These are phyloP conservation scores for Dillenia suffruticosa DNA, from an alignment of 164 flowering plant species.

Conservation along the genomic window DNA sequence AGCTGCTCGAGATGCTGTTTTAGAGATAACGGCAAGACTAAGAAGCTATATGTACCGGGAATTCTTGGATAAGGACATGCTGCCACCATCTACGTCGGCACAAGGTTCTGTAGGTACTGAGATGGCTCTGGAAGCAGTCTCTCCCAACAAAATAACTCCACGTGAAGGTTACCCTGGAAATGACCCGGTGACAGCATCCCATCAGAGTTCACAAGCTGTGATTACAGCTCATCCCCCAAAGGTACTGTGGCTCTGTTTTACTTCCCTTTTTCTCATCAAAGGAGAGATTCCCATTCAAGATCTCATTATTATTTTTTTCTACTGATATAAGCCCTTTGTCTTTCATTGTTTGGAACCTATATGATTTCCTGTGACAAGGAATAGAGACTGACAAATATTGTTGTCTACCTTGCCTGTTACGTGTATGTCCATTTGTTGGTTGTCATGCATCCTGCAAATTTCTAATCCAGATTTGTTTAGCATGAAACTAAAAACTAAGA, in stretches of 20 bases:
- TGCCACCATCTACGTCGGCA: constrained; percentile 27
- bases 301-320: no score
- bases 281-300: no score
- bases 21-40: constrained; percentile 78
- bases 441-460: no score
- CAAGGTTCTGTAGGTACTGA: constrained; percentile 29
- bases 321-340: no score
- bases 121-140: constrained; percentile 29
- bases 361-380: no score
- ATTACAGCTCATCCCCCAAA: constrained; percentile 36
- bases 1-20: constrained; percentile 85
- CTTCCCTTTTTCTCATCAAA: no score
- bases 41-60: constrained; percentile 63
- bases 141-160: constrained; percentile 33
- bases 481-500: no score
- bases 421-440: no score
- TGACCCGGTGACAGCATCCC: constrained; percentile 27
- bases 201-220: constrained; percentile 36
- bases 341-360: no score
- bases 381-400: no score
- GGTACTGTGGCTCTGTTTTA: constrained; percentile 21
- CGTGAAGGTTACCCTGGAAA: constrained; percentile 36
- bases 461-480: no score
- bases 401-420: no score
- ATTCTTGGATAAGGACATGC: constrained; percentile 47